Conservation (phyloP, 2,329 filamentous ascomycete species). For the Myriosclerotinia curreyana region DNA sequence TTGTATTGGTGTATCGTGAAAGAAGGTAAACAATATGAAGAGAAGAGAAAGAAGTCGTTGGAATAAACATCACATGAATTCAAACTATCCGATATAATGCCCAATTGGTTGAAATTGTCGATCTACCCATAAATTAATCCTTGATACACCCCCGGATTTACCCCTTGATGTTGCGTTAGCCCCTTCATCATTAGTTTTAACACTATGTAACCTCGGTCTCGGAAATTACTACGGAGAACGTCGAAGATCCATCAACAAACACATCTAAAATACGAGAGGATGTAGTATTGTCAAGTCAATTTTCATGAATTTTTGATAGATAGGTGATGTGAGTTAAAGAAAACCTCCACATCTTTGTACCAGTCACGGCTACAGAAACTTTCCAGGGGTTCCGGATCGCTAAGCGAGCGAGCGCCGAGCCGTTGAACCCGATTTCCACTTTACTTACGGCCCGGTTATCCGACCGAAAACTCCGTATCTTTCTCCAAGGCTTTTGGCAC, state of each 20-base stretch:
- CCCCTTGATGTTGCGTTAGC: not conserved
- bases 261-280: not conserved
- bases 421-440: not conserved
- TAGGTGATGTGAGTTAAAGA: not conserved
- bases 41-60: not conserved
- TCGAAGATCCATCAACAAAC: not conserved
- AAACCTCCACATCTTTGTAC: not conserved
- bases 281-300: not conserved
- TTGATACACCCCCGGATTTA: not conserved
- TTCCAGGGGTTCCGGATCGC: not conserved
- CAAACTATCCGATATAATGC: not conserved
- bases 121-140: not conserved
- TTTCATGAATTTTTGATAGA: no score
- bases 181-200: not conserved
- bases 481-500: not conserved
- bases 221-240: not conserved
- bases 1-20: not conserved
- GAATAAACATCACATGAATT: not conserved
- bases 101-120: not conserved
- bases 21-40: not conserved
- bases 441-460: not conserved
- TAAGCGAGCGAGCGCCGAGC: conserved; percentile 12
- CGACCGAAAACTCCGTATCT: not conserved
- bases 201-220: not conserved
- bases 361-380: not conserved